Evolutionary conservation across 768 basidiomycete genomes (phyloP), one percentile per base, ranked within the genome.

Genomic region (Steccherinum ochraceum): DNA sequence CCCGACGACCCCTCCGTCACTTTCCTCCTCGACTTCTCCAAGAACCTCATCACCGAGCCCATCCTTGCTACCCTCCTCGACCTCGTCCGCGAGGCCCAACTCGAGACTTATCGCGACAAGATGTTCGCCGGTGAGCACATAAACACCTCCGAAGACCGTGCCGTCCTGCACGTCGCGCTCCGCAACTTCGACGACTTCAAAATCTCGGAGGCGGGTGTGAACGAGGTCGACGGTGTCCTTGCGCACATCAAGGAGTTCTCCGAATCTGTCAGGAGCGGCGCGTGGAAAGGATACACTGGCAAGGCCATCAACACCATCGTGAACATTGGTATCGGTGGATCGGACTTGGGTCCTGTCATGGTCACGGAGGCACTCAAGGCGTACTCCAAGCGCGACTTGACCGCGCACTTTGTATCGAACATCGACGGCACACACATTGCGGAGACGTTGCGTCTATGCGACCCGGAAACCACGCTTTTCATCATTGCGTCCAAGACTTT

Each of bases 401-500:
- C 77, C 42, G 82, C 84, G 23, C 80, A 87, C 70, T 99, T 99
- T 62, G 90, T 97, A 18, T 92, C 89, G 63, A 98, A 99, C 76
- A 93, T 99, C 70, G 96, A 99, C 63, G 96, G 96, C 12, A 97
- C 94, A 1, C 96, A 99, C 65, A 74, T 99, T 54, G 89, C 91
- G 3, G 96, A 99, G 74, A 89, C 84, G 1, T 69, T 94, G 25
- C 77, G 78, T 46, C 61, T 76, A 49, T 91, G 89, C 69, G 77
- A 98, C 67, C 87, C 91, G 1, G 93, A 98, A 69, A 84, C 84
- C 23, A 97, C 96, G 3, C 73, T 99, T 52, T 98, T 98, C 78
- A 95, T 98, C 72, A 86, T 98, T 61, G 95, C 95, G n/a, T 86
- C 83, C 67, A 98, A 99, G 79, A 98, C 96, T 2, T 99, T 98